These are phyloP conservation scores for Lolium perenne DNA, from an alignment of 176 grass and related monocot genomes.

Conservation along the genomic window DNA sequence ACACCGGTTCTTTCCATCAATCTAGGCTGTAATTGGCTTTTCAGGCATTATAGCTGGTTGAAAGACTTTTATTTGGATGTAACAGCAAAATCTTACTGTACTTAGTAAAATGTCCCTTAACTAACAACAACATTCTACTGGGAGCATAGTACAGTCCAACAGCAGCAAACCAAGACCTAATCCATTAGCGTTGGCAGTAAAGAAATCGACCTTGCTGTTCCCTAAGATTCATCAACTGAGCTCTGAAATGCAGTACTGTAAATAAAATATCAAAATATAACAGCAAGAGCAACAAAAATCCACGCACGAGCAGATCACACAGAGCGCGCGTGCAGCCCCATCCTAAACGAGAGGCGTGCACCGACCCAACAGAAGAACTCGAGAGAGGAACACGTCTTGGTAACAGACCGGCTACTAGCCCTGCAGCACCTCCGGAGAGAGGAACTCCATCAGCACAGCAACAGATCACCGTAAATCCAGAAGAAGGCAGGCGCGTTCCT, in stretches of 20 bases:
- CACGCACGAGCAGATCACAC: background rate
- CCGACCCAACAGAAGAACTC: background rate
- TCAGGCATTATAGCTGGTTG: background rate
- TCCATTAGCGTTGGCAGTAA: background rate
- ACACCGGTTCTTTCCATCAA: background rate
- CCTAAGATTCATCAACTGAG: background rate
- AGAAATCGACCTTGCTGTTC: background rate
- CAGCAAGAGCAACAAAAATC: background rate
- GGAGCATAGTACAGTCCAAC: background rate
- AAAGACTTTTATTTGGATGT: conserved; percentile 10
- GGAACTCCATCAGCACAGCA: conserved; percentile 3
- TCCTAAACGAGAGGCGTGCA: conserved; percentile 11
- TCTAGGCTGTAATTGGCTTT: background rate
- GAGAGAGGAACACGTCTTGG: conserved; percentile 21
- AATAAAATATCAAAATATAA: background rate
- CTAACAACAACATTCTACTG: background rate
- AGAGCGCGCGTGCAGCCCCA: background rate
- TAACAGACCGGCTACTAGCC: background rate
- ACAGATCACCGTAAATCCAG: conserved; percentile 39
- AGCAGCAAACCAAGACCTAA: background rate
- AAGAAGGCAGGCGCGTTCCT: conserved; percentile 5
- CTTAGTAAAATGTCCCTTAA: background rate
- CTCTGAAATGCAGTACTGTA: background rate
- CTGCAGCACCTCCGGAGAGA: conserved; percentile 4
- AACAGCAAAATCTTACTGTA: background rate